Percentiles rank a stretch among this genome's conserved stretches.
Conservation (phyloP, 1,284 basidiomycete species). For the Fomitopsis palustris region DNA sequence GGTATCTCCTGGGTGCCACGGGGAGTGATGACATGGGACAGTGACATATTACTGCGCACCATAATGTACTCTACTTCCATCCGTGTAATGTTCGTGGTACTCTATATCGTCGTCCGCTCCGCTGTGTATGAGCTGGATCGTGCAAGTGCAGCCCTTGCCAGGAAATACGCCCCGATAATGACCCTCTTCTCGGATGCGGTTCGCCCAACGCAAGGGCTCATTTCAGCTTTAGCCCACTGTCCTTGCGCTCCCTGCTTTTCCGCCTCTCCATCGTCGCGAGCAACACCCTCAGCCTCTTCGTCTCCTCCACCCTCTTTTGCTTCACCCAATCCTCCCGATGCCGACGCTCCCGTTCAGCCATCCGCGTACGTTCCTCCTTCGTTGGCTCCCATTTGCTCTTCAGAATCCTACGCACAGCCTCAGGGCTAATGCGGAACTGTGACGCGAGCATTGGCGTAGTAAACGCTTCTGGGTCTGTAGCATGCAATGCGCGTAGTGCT, state of each 20-base stretch:
- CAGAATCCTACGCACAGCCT: constrained; percentile 83
- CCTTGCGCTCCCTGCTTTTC: constrained; percentile 5
- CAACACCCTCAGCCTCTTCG: constrained; percentile 20
- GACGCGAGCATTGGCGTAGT: constrained; percentile 70
- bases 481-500: constrained; percentile 71
- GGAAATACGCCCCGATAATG: too few species aligned
- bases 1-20: neutral
- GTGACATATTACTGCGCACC: neutral
- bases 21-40: neutral
- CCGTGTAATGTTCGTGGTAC: neutral
- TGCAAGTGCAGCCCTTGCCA: too few species aligned
- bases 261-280: constrained; percentile 20
- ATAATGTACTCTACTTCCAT: neutral
- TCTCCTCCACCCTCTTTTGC: constrained; percentile 42
- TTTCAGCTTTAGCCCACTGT: constrained; percentile 1
- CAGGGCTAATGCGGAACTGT: constrained; percentile 81
- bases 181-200: too few species aligned
- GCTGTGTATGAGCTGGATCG: too few species aligned
- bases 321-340: constrained; percentile 39
- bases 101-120: neutral
- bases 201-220: too few species aligned
- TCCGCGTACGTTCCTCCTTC: constrained; percentile 48
- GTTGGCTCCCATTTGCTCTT: constrained; percentile 77
- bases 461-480: constrained; percentile 66
- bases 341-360: constrained; percentile 58